Evolutionary conservation across 1,139 yeast genomes (phyloP).

Genomic region (Zygosaccharomyces sapae): DNA sequence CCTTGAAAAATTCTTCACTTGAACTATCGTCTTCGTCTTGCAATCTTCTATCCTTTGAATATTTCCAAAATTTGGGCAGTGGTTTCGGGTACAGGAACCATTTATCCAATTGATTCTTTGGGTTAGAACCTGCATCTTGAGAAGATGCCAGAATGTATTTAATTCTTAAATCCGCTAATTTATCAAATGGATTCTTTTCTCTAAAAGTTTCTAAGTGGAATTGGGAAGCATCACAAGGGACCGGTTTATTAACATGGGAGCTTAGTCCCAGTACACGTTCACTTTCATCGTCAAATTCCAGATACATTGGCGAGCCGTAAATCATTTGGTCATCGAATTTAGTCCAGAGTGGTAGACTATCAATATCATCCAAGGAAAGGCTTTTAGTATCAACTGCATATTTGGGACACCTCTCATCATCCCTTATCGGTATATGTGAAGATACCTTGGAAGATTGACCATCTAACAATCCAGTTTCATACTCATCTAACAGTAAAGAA

Average conservation of each 20-base stretch:
- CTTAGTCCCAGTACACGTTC: slow-evolving; percentile 9
- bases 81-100: slow-evolving; percentile 35
- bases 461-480: slow-evolving; percentile 12
- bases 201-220: slow-evolving; percentile 10
- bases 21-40: slow-evolving; percentile 8
- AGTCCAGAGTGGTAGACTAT: slow-evolving; percentile 28
- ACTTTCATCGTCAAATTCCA: slow-evolving; percentile 23
- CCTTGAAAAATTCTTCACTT: slow-evolving; percentile 3
- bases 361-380: slow-evolving; percentile 30
- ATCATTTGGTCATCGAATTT: slow-evolving; percentile 30
- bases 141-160: slow-evolving; percentile 25
- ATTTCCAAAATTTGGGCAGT: slow-evolving; percentile 35
- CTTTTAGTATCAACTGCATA: slow-evolving; percentile 13
- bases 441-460: slow-evolving; percentile 6
- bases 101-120: slow-evolving; percentile 24
- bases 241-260: slow-evolving; percentile 12
- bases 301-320: slow-evolving; percentile 31
- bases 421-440: neutral
- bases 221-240: slow-evolving; percentile 17
- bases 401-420: neutral
- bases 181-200: slow-evolving; percentile 17
- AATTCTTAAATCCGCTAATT: slow-evolving; percentile 17
- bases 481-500: slow-evolving; percentile 17
- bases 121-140: slow-evolving; percentile 27
- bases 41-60: slow-evolving; percentile 31